Evolutionary conservation across 176 grass and related monocot species (phyloP).

Genomic region (Ananas comosus): DNA sequence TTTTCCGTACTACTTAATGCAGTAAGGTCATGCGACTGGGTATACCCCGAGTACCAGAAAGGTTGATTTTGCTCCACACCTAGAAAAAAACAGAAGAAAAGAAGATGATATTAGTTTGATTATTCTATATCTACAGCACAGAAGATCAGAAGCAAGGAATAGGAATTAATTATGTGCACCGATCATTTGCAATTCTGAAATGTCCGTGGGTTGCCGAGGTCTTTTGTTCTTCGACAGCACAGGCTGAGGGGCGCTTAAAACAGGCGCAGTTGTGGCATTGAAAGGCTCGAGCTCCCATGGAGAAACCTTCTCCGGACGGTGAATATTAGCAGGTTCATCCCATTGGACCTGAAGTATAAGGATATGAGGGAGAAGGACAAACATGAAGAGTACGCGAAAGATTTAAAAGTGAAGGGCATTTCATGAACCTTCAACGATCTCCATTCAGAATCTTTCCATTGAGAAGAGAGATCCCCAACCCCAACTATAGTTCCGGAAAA

Average conservation of each 20-base stretch:
- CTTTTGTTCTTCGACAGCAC: constrained; percentile 41
- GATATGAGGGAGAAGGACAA: constrained; percentile 1
- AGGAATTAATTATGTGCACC: constrained; percentile 2
- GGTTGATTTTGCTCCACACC: constrained; percentile 16
- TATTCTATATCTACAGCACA: constrained; percentile 3
- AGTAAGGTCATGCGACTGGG: constrained; percentile 6
- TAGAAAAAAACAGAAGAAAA: background rate
- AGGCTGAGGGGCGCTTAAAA: constrained; percentile 35
- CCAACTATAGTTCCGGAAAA: constrained; percentile 76
- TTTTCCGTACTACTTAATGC: background rate
- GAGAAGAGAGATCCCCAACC: constrained; percentile 49
- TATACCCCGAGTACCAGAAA: constrained; percentile 14
- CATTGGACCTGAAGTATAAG: constrained; percentile 51
- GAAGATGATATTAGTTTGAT: background rate
- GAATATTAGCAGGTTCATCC: constrained; percentile 53
- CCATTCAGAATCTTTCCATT: constrained; percentile 67
- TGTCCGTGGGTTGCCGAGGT: constrained; percentile 30
- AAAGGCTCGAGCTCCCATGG: constrained; percentile 71
- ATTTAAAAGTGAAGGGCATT: background rate
- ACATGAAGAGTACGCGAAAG: too few relatives aligned
- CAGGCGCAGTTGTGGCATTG: constrained; percentile 13
- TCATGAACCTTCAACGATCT: constrained; percentile 61
- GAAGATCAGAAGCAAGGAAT: background rate
- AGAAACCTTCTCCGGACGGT: constrained; percentile 59
- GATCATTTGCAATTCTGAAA: constrained; percentile 8